Evolutionary conservation across 192 early-diverging fungal species (phyloP).

Genomic region (Allomyces arbusculus): DNA sequence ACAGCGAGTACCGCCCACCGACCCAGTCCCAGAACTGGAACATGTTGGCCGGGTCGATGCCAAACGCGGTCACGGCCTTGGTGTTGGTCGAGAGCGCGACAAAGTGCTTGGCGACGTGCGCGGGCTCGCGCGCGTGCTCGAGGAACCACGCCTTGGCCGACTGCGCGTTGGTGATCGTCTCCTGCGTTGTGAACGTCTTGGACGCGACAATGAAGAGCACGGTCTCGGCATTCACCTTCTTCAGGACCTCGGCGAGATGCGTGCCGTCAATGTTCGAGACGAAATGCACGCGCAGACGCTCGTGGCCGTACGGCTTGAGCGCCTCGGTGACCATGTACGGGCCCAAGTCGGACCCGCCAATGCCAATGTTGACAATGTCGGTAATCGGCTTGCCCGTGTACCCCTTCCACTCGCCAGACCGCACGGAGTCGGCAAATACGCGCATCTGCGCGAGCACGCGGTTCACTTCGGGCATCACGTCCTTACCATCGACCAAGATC

Average conservation of each 20-base stretch:
- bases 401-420: conserved; percentile 83
- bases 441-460: conserved; percentile 86
- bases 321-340: conserved; percentile 99
- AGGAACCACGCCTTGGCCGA: conserved; percentile 91
- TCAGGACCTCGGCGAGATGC: conserved; percentile 82
- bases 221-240: conserved; percentile 64
- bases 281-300: conserved; percentile 70
- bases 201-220: conserved; percentile 87
- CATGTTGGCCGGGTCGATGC: conserved; percentile 92
- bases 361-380: conserved; percentile 95
- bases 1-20: conserved; percentile 94
- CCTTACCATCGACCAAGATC: conserved; percentile 66
- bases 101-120: conserved; percentile 96
- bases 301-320: conserved; percentile 72
- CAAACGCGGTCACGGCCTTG: conserved; percentile 68
- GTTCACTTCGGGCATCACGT: conserved; percentile 91
- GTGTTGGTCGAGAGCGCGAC: conserved; percentile 93
- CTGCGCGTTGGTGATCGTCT: conserved; percentile 91
- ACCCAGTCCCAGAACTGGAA: conserved; percentile 99
- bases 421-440: conserved; percentile 56
- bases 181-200: conserved; percentile 98
- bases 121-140: conserved; percentile 52
- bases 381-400: conserved; percentile 88
- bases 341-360: conserved; percentile 93
- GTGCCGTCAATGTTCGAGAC: conserved; percentile 97